Evolutionary conservation across 495 filamentous ascomycete genomes (phyloP), one percentile per base, ranked within the genome.

Genomic region (Chaetomium tenue): DNA sequence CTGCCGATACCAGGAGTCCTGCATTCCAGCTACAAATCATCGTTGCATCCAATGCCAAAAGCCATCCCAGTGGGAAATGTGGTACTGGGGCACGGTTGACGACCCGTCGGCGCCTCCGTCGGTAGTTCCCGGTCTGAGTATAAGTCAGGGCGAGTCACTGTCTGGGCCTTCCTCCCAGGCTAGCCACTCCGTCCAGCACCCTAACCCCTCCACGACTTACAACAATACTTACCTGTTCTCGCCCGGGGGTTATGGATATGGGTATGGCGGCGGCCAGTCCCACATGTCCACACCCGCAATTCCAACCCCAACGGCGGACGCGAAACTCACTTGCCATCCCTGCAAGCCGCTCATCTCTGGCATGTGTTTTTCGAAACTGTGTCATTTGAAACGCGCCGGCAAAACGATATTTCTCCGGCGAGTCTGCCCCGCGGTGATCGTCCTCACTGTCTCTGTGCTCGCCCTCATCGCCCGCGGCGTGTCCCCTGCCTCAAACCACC

Each of bases 141-240:
- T 23, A 8, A 68, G 51, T 46, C 59, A 59, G 26, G 65, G 61
- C 15, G 55, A 55, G 16, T 37, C 63, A n/a, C 9, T 22, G 2
- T 47, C 58, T 16, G 40, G 22, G 18, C 25, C 1, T 9, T 51
- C 33, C 46, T 18, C 33, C 5, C 53, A 18, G 42, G 20, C 8
- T 37, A 58, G 23, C 25, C 12, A 12, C n/a, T 44, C 51, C 37
- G 7, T 42, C 11, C 51, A 42, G 16, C 39, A 28, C 42, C 20
- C 28, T 2, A 37, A 44, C 33, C 26, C 8, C 1, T 20, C 47
- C 5, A 33, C 47, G 26, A 15, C 18, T 28, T 22, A 30, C 39
- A 40, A 40, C 39, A 40, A 40, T 40, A 2, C 39, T 5, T 40
- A 40, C 39, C 8, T 40, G 9, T 9, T 9, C 16, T 13, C 16